Percentiles rank a stretch among this genome's conserved stretches.
Conservation (phyloP, 257 asterid species). For the Verbascum thapsus region DNA sequence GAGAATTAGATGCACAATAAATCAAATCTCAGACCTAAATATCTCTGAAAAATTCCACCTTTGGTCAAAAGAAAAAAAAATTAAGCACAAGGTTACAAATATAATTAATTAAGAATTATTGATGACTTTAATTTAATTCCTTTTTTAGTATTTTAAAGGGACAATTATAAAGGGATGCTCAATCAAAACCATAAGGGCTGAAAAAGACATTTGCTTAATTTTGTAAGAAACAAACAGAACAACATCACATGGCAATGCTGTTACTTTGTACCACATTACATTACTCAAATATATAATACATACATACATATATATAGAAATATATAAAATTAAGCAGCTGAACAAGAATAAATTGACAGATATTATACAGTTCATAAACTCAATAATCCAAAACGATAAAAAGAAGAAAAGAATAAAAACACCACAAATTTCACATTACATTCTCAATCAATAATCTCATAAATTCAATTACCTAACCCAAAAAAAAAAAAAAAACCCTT, state of each 20-base stretch:
- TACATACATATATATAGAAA: no score
- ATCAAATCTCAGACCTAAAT: no score
- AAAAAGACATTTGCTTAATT: not conserved
- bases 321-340: constrained; percentile 1
- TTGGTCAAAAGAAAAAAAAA: no score
- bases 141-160: not conserved
- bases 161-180: not conserved
- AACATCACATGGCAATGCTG: constrained; percentile 16
- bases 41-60: no score
- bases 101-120: no score
- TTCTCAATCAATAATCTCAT: constrained; percentile 38
- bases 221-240: constrained; percentile 2
- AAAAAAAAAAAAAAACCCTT: not conserved
- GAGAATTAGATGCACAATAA: no score
- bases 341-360: constrained; percentile 1
- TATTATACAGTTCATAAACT: not conserved
- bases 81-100: no score
- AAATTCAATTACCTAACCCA: not conserved
- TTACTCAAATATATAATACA: not conserved
- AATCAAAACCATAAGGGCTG: no score
- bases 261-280: constrained; percentile 6
- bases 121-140: not conserved
- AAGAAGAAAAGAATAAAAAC: not conserved
- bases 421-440: constrained; percentile 21
- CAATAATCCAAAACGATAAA: not conserved